Evolutionary conservation across 2,329 filamentous ascomycete genomes (phyloP).

Genomic region (Clarireedia paspali): DNA sequence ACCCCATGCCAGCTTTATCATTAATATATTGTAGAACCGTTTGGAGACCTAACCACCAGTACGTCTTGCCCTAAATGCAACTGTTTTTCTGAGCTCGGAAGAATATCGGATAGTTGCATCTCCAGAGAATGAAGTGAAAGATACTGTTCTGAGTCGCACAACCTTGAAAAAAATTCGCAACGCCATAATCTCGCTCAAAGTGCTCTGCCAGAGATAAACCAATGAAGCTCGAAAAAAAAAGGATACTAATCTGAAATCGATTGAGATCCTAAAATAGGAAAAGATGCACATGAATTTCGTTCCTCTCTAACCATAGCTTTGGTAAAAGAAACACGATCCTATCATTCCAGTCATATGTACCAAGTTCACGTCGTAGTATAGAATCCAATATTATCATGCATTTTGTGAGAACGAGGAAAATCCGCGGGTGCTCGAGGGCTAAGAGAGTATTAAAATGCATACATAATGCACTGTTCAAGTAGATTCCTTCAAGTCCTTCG

Average conservation of each 20-base stretch:
- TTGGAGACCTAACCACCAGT: constrained; percentile 3
- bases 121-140: constrained; percentile 8
- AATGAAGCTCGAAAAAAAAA: constrained; percentile 14
- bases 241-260: constrained; percentile 10
- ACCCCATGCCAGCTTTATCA: constrained; percentile 10
- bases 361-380: background rate
- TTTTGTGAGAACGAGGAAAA: background rate
- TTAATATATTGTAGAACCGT: constrained; percentile 8
- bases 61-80: constrained; percentile 11
- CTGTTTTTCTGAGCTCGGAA: constrained; percentile 10
- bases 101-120: constrained; percentile 13
- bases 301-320: constrained; percentile 20
- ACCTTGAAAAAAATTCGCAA: constrained; percentile 4
- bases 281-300: constrained; percentile 25
- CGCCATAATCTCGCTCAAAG: constrained; percentile 23
- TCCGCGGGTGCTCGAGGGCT: background rate
- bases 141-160: constrained; percentile 4
- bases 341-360: constrained; percentile 9
- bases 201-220: constrained; percentile 12
- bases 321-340: constrained; percentile 13
- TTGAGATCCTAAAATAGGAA: constrained; percentile 7
- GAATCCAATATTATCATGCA: background rate
- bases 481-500: constrained; percentile 16
- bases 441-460: background rate
- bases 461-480: background rate